Conservation (phyloP, 345 rosid species). For the Atalantia buxifolia region DNA sequence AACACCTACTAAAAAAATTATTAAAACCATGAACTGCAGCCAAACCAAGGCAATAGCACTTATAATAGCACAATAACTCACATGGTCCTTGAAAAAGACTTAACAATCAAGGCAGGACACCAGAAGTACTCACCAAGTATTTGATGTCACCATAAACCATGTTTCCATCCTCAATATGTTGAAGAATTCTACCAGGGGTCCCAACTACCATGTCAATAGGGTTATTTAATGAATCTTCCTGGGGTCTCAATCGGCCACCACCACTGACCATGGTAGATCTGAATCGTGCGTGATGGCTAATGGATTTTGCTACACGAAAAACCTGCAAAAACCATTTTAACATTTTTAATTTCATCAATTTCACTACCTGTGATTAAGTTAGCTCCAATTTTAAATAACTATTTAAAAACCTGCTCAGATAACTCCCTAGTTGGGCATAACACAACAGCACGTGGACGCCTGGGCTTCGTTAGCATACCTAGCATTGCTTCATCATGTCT, state of each 20-base stretch:
- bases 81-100: not conserved
- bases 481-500: conserved; percentile 70
- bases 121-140: conserved; percentile 47
- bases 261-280: conserved; percentile 91
- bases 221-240: conserved; percentile 76
- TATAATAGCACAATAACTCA: not conserved
- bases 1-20: conserved; percentile 53
- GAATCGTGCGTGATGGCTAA: conserved; percentile 91
- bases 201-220: conserved; percentile 94
- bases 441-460: conserved; percentile 91
- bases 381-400: not conserved
- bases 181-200: conserved; percentile 96
- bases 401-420: conserved; percentile 75
- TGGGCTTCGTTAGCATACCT: conserved; percentile 72
- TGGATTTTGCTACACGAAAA: conserved; percentile 83
- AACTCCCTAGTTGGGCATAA: conserved; percentile 93
- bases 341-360: not conserved
- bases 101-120: not conserved
- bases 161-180: conserved; percentile 88
- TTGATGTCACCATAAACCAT: conserved; percentile 94
- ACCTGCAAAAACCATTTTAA: conserved; percentile 42
- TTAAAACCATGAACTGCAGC: conserved; percentile 19
- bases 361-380: not conserved
- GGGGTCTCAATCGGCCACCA: conserved; percentile 83
- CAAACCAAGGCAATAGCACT: not conserved